Base-by-base conservation (phyloP, 441 rosid genomes). In the Pelargonium cotyledonis region DNA sequence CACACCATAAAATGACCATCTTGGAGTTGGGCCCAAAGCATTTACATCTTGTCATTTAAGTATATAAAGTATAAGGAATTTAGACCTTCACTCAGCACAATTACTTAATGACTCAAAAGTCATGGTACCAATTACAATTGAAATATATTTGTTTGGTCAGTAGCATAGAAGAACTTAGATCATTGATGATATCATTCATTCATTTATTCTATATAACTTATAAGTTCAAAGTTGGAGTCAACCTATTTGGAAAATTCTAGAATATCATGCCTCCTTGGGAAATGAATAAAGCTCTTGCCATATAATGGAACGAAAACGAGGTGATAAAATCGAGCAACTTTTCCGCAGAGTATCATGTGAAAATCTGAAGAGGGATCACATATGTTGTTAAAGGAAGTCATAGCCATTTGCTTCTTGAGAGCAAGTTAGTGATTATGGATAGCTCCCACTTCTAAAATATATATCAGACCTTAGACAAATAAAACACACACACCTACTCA, bases 1-100 rank as follows among this genome's bases (percentile, higher is more conserved):
- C 12, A 43, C 47, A 8, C 10, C 10, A 43, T 43, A 43, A 8
- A 43, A 1, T 19, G 29, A 10, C 5, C 14, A 58, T 21, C 63
- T 19, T 58, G 63, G n/a, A 58, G 63, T 58, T 58, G 29, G 26
- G 35, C 19, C 35, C 63, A 29, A 21, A 11, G 18, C n/a, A 58
- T 58, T 8, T 58, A 58, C 63, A 58, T 58, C 63, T 58, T 21
- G 12, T 21, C 63, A 58, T 58, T 57, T 57, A 19, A 57, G 62
- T 57, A 35, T 5, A 35, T 35, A 4, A 35, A 35, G 7, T 35
- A 35, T 35, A 35, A 4, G 40, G 7, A 35, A 35, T 35, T 35
- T 2, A 35, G 40, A 35, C 4, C 5, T 35, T 57, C 21, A 57
- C 29, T 57, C 29, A 16, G 29, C 62, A 8, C 16, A 10, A 57